phyloP scores from a whole-genome alignment of 2,329 filamentous ascomycete species.

The Pyricularia sp. region DNA sequence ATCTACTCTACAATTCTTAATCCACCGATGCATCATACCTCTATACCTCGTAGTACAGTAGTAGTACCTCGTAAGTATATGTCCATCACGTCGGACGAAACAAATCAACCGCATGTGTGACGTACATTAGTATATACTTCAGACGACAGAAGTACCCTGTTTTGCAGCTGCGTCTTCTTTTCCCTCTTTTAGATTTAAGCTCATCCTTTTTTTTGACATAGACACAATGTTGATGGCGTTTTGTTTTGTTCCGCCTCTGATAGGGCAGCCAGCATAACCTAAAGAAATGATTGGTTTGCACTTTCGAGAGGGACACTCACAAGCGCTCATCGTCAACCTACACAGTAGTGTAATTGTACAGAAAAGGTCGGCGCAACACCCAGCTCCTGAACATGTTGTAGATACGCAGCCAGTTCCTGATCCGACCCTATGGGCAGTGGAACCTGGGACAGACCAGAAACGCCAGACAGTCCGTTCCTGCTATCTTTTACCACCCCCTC shows the following conservation, averaged over 20 bases:
- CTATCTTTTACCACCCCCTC: conserved; percentile 55
- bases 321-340: not conserved
- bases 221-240: not conserved
- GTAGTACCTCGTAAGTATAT: too few relatives aligned
- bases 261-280: not conserved
- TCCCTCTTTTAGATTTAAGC: too few relatives aligned
- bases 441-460: conserved; percentile 32
- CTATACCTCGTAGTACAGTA: too few relatives aligned
- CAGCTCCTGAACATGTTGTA: conserved; percentile 49
- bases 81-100: too few relatives aligned
- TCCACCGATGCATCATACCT: not conserved
- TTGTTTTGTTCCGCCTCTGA: not conserved
- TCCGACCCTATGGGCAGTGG: conserved; percentile 59
- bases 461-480: not conserved
- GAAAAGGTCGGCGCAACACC: conserved; percentile 32
- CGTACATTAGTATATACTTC: too few relatives aligned
- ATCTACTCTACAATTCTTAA: too few relatives aligned
- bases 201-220: not conserved
- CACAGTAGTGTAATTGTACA: conserved; percentile 20
- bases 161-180: too few relatives aligned
- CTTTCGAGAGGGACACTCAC: not conserved
- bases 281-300: not conserved
- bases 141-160: too few relatives aligned
- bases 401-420: conserved; percentile 62
- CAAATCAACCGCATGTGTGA: too few relatives aligned